Evolutionary conservation across 371 early-diverging fungal species (phyloP).

Genomic region (Mucor ambiguus): DNA sequence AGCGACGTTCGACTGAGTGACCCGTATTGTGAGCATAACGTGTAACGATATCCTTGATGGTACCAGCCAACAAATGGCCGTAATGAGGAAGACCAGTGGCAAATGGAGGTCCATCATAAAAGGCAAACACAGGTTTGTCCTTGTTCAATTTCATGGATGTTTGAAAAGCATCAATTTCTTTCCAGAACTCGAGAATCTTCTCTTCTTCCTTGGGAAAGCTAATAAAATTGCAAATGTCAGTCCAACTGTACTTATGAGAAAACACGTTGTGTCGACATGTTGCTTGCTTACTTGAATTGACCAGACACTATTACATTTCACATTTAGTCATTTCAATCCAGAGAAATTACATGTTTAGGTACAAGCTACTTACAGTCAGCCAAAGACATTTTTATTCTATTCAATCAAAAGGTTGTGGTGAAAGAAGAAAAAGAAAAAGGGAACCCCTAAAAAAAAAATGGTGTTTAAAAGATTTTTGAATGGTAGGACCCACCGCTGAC

Average conservation of each 20-base stretch:
- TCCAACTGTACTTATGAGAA: background rate
- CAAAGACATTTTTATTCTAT: constrained; percentile 39
- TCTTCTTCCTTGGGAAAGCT: constrained; percentile 97
- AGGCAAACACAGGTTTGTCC: constrained; percentile 86
- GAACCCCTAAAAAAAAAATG: background rate
- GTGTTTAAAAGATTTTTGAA: constrained; percentile 6
- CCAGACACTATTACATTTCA: constrained; percentile 41
- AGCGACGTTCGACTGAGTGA: constrained; percentile 98
- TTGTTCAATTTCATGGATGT: constrained; percentile 92
- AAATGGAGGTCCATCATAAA: constrained; percentile 99
- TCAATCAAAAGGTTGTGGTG: constrained; percentile 1
- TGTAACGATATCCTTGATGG: constrained; percentile 99
- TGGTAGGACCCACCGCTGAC: background rate
- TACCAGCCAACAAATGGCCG: constrained; percentile 99
- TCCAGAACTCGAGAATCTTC: constrained; percentile 96
- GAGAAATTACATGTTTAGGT: background rate
- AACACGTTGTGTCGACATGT: background rate
- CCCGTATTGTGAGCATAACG: constrained; percentile 98
- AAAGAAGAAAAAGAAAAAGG: constrained; percentile 18
- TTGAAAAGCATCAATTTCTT: constrained; percentile 98
- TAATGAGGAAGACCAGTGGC: constrained; percentile 99
- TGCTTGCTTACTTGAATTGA: constrained; percentile 54
- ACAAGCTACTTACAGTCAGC: constrained; percentile 50
- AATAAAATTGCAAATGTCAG: constrained; percentile 27
- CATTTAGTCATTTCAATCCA: background rate